Conservation (phyloP, 805 yeast genomes). For the Metschnikowia sp. region DNA sequence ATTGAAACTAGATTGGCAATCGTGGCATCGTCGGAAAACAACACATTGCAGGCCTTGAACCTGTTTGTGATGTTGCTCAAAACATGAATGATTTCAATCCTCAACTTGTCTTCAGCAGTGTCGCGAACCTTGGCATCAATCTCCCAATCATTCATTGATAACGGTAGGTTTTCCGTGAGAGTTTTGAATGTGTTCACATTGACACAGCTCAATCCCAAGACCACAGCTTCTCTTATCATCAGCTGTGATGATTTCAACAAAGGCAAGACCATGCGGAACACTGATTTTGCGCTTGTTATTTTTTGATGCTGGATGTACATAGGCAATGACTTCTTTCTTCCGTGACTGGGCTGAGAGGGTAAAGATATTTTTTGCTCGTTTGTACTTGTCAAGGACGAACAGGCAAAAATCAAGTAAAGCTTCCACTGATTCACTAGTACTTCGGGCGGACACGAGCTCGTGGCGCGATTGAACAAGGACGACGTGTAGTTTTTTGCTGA, state of each 20-base stretch:
- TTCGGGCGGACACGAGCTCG: conserved; percentile 52
- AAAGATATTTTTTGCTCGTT: conserved; percentile 72
- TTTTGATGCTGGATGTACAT: conserved; percentile 84
- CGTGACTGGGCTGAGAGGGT: conserved; percentile 51
- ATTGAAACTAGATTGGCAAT: conserved; percentile 59
- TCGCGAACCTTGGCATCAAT: conserved; percentile 31
- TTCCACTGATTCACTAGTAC: conserved; percentile 83
- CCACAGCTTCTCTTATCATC: conserved; percentile 77
- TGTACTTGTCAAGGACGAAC: conserved; percentile 86
- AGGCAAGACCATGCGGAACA: conserved; percentile 85
- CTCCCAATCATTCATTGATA: conserved; percentile 50
- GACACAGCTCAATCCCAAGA: conserved; percentile 84
- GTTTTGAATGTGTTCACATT: conserved; percentile 87
- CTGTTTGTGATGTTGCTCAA: conserved; percentile 64
- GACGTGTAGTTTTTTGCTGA: conserved; percentile 35
- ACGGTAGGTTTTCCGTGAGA: conserved; percentile 70
- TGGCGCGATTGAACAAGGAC: conserved; percentile 32
- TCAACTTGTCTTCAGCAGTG: conserved; percentile 41
- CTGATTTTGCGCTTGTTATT: conserved; percentile 86
- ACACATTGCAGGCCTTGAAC: conserved; percentile 45
- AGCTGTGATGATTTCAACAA: conserved; percentile 67
- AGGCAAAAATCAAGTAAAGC: conserved; percentile 82
- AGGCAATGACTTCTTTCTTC: conserved; percentile 74
- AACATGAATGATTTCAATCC: conserved; percentile 78
- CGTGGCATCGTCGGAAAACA: conserved; percentile 66